phyloP scores from a whole-genome alignment of 2,329 filamentous ascomycete species.

The Nemania serpens region DNA sequence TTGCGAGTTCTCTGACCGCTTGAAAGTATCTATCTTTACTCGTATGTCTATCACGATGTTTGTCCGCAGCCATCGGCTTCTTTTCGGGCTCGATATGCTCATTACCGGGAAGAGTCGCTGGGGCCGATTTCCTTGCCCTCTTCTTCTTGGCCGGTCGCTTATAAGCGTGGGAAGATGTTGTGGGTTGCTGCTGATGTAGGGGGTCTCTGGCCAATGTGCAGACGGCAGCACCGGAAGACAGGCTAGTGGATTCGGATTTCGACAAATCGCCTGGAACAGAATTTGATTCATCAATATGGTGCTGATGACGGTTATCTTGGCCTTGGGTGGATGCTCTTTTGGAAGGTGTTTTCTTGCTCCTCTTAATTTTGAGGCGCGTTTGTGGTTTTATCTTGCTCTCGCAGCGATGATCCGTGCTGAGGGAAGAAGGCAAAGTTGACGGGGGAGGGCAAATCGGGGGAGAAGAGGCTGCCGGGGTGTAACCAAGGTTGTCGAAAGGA shows the following conservation, averaged over 20 bases:
- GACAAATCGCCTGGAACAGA: not conserved
- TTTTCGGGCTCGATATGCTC: not conserved
- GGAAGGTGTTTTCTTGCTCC: slow-evolving; percentile 9
- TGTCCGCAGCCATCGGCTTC: slow-evolving; percentile 18
- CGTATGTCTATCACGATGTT: slow-evolving; percentile 19
- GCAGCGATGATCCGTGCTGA: slow-evolving; percentile 10
- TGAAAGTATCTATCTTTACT: slow-evolving; percentile 35
- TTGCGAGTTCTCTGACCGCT: slow-evolving; percentile 33
- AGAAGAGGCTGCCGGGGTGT: slow-evolving; percentile 44
- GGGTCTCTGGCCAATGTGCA: not conserved
- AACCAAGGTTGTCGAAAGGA: slow-evolving; percentile 41
- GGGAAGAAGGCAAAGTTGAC: slow-evolving; percentile 32
- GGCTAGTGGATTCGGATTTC: not conserved
- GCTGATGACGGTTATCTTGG: not conserved
- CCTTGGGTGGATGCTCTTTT: slow-evolving; percentile 1
- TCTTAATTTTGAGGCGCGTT: slow-evolving; percentile 1
- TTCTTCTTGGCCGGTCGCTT: slow-evolving; percentile 29
- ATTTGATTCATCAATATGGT: not conserved
- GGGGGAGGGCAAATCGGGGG: slow-evolving; percentile 42
- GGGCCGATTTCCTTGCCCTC: slow-evolving; percentile 48
- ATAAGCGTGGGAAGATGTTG: not conserved
- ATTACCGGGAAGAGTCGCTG: slow-evolving; percentile 37
- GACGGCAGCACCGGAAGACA: not conserved
- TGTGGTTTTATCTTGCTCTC: not conserved
- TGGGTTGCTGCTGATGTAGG: not conserved